These are phyloP conservation scores for Colletotrichum cordylinicola DNA, from an alignment of 2,329 filamentous ascomycete species.

Conservation along the genomic window DNA sequence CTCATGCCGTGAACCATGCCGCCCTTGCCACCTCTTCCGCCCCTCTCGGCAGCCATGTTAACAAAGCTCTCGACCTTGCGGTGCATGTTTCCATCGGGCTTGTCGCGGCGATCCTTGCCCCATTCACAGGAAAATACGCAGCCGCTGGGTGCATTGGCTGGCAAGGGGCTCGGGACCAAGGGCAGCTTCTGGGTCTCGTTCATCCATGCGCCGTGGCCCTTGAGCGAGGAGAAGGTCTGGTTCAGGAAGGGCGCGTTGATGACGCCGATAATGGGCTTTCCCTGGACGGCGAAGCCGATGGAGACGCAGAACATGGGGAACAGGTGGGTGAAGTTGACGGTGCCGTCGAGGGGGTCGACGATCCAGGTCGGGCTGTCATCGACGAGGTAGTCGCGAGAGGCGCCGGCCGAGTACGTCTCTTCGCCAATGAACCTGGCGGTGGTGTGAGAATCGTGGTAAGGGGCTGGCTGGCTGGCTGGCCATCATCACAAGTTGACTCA, in stretches of 20 bases:
- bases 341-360: constrained; percentile 79
- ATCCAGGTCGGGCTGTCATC: constrained; percentile 72
- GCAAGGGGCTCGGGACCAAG: constrained; percentile 67
- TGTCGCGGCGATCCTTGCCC: constrained; percentile 78
- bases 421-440: constrained; percentile 73
- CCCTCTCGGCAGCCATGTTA: constrained; percentile 74
- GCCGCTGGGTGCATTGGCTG: constrained; percentile 66
- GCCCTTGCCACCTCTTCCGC: constrained; percentile 67
- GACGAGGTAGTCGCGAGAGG: constrained; percentile 73
- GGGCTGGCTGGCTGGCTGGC: background rate
- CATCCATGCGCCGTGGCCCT: constrained; percentile 71
- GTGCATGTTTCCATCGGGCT: constrained; percentile 69
- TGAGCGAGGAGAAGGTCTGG: constrained; percentile 73
- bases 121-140: constrained; percentile 80
- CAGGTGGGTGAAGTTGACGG: constrained; percentile 81
- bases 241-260: constrained; percentile 75
- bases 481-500: constrained; percentile 40
- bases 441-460: background rate
- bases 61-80: constrained; percentile 78
- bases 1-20: constrained; percentile 82
- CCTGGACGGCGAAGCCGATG: constrained; percentile 70
- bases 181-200: constrained; percentile 70
- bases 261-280: constrained; percentile 69
- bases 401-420: constrained; percentile 74
- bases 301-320: constrained; percentile 85